Evolutionary conservation across 2,329 filamentous ascomycete species (phyloP), one percentile per base, ranked within the genome.

Genomic region (Penicillium hesseltinei): DNA sequence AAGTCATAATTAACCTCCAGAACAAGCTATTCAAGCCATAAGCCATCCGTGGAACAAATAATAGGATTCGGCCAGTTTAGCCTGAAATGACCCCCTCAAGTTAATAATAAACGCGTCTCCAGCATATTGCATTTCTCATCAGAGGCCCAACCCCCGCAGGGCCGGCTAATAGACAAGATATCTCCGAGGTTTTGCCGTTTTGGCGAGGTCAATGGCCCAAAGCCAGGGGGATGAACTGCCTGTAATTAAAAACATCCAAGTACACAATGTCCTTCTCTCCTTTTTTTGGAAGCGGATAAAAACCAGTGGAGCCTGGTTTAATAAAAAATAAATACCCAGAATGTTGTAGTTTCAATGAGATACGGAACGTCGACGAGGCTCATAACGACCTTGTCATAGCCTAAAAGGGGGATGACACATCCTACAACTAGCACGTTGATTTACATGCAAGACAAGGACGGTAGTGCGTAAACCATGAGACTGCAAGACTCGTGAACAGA

Each of bases 1-100:
- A 38, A 25, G 39, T 25, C 29, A n/a, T 5, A 33, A 45, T 52
- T 38, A 46, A 38, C 51, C 29, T 39, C 17, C 33, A 45, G 23
- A 33, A 36, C 19, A 40, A 54, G 51, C 44, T 29, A 54, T 38
- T 33, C 25, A 39, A 54, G 51, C 44, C 27, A 54, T 35, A 38
- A 54, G 51, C 51, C 51, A 48, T 49, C 51, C 35, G 51, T 17
- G 21, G 51, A 46, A 19, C 17, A 8, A 44, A 25, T 17, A 6
- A 45, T 25, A 2, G 11, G 15, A 27, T 19, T 19, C 36, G 5
- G 7, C 8, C 5, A 33, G 33, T 62, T 58, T 53, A 60, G 57
- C 54, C 59, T 59, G 40, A 54, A 48, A 23, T 36, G 21, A 25
- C 27, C 27, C 43, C 27, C 10, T 21, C 27, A 31, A 8, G 9